These are phyloP conservation scores for Adansonia gregorii DNA, from an alignment of 441 rosid genomes.

Conservation along the genomic window DNA sequence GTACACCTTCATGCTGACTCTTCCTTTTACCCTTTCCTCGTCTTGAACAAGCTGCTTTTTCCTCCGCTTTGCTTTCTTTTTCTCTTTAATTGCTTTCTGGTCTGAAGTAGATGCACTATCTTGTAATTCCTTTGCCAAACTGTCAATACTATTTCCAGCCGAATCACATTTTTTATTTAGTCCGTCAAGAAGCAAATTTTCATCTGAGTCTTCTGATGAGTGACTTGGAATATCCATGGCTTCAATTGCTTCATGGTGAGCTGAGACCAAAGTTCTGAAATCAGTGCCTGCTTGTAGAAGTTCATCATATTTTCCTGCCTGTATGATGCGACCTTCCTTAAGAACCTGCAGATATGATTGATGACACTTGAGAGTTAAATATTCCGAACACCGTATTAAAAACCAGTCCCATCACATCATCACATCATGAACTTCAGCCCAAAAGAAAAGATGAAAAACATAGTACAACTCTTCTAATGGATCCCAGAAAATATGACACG, in stretches of 20 bases:
- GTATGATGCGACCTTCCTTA: constrained; percentile 89
- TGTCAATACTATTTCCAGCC: constrained; percentile 61
- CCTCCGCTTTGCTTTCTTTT: constrained; percentile 88
- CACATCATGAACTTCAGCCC: neutral
- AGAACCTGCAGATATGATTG: constrained; percentile 67
- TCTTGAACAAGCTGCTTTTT: constrained; percentile 98
- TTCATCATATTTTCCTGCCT: constrained; percentile 96
- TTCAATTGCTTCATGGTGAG: constrained; percentile 97
- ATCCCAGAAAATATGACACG: constrained; percentile 16
- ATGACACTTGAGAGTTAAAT: constrained; percentile 25
- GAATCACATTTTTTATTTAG: constrained; percentile 58
- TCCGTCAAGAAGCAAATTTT: constrained; percentile 48
- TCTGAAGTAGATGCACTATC: constrained; percentile 80
- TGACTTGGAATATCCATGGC: constrained; percentile 90
- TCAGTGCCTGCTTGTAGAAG: constrained; percentile 98
- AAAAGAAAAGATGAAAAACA: neutral
- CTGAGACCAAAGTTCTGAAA: constrained; percentile 87
- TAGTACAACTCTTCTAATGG: neutral
- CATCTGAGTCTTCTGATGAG: constrained; percentile 94
- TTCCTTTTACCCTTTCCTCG: constrained; percentile 97
- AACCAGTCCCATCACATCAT: neutral
- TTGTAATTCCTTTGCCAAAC: constrained; percentile 83
- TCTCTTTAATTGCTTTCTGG: constrained; percentile 87
- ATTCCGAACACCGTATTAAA: neutral
- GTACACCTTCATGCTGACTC: constrained; percentile 96